These are phyloP conservation scores for Xerocomellus dryophilus DNA, from an alignment of 768 basidiomycete genomes.

Conservation along the genomic window DNA sequence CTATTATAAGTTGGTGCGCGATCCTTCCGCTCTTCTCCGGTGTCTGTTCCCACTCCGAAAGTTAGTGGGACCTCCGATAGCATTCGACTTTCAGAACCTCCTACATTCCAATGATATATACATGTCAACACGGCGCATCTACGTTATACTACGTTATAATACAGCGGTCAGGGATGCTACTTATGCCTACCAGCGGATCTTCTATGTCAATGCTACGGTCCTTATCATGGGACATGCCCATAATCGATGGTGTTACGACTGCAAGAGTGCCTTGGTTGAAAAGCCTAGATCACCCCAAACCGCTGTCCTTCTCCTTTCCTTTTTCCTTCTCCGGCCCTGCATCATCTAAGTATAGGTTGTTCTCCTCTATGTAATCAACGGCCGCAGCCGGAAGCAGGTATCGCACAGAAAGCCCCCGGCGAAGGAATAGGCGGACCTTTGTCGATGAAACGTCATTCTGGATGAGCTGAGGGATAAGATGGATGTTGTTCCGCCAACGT, in stretches of 20 bases:
- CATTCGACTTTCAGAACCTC: neutral
- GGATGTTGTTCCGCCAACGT: constrained; percentile 78
- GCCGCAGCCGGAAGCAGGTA: constrained; percentile 91
- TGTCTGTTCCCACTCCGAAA: no score
- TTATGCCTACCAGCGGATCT: neutral
- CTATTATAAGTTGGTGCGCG: no score
- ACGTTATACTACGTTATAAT: no score
- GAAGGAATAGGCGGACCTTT: constrained; percentile 79
- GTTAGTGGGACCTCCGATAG: no score
- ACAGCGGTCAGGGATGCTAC: no score
- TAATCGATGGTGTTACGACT: constrained; percentile 2
- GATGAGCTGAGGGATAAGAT: constrained; percentile 90
- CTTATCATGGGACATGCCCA: neutral
- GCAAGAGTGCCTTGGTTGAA: constrained; percentile 8
- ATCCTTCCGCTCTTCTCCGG: no score
- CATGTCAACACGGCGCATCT: no score
- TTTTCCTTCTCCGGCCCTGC: constrained; percentile 37
- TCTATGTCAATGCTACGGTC: neutral
- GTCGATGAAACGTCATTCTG: constrained; percentile 98
- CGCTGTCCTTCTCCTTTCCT: constrained; percentile 35
- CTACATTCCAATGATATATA: no score
- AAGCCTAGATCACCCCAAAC: constrained; percentile 15
- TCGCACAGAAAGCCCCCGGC: constrained; percentile 76
- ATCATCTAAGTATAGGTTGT: constrained; percentile 75
- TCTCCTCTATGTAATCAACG: constrained; percentile 89